These are phyloP conservation scores for Acacia pycnantha DNA, from an alignment of 331 rosid genomes.

Conservation along the genomic window DNA sequence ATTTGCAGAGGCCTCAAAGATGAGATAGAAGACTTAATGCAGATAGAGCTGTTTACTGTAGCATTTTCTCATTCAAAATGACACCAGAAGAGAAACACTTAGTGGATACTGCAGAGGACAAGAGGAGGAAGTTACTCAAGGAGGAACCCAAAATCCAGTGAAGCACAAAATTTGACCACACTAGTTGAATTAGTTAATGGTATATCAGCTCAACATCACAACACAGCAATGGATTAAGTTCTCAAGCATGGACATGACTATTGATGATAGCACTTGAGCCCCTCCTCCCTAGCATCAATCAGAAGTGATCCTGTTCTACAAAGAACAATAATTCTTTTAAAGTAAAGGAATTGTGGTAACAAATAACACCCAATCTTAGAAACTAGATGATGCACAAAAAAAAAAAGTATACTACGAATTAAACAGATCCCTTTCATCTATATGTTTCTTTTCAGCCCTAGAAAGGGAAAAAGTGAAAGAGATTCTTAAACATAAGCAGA, in stretches of 20 bases:
- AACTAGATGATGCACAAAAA: neutral
- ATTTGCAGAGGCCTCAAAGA: neutral
- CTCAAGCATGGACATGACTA: neutral
- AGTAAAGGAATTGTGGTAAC: neutral
- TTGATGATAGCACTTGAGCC: neutral
- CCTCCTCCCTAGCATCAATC: neutral
- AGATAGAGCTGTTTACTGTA: too few relatives aligned
- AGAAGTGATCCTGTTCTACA: neutral
- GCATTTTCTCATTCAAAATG: neutral
- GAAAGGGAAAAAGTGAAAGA: neutral
- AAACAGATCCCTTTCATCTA: neutral
- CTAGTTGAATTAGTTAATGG: neutral
- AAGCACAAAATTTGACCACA: neutral
- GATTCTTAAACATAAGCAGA: neutral
- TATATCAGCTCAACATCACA: neutral
- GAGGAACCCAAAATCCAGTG: neutral
- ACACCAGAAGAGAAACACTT: neutral
- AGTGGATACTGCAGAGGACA: neutral
- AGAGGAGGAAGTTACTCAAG: neutral
- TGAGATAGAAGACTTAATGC: neutral
- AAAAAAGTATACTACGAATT: neutral
- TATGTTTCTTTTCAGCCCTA: neutral
- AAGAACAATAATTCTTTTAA: neutral
- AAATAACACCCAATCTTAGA: neutral
- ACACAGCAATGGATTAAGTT: neutral